Base-by-base conservation (phyloP, 2,329 filamentous ascomycete species). In the Amauroascus verrucosus region DNA sequence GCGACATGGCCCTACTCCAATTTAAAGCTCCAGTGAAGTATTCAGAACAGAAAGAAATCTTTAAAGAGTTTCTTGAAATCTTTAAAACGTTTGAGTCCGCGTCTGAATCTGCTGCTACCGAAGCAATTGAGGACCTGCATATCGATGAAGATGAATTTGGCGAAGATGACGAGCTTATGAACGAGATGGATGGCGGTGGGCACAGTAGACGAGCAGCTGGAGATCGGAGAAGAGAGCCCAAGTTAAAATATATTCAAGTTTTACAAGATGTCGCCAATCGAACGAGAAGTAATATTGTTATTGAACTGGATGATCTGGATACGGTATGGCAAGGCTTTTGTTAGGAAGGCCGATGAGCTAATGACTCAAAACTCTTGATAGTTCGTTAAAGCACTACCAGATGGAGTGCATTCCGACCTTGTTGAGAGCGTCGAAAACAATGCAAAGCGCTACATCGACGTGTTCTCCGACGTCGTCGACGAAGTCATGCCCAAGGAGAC, bases 141-240 rank as follows among this genome's bases (percentile, higher is more conserved):
- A 86, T 98, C 59, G 85, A 89, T 67, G 90, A 88, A 65, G 85
- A 94, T 71, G 86, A 85, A 61, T 78, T 87, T 40, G 89, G 85
- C 70, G 90, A 95, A 64, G 88, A 95, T 63, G 88, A 95, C 68
- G 89, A 96, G 64, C 87, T 94, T 65, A 88, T 95, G 82, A 88
- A 95, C 66, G 85, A 90, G 62, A 80, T 82, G 57, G 84, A 87
- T 58, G 63, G 65, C 37, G 65, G 66, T 24, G 67, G 68, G 56
- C 63, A 64, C 20, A 75, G 71, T 22, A 8, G 43, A 24, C 43
- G 43, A 50, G 63, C 63, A 54, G 72, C 78, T 46, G 76, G 71
- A 65, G 74, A 73, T 60, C 73, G 68, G 59, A 72, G 71, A 61
- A 72, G 70, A 62, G 69, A 76, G 62, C 83, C 83, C 37, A 88